Evolutionary conservation across 257 asterid genomes (phyloP).

Genomic region (Eustoma russellianum): DNA sequence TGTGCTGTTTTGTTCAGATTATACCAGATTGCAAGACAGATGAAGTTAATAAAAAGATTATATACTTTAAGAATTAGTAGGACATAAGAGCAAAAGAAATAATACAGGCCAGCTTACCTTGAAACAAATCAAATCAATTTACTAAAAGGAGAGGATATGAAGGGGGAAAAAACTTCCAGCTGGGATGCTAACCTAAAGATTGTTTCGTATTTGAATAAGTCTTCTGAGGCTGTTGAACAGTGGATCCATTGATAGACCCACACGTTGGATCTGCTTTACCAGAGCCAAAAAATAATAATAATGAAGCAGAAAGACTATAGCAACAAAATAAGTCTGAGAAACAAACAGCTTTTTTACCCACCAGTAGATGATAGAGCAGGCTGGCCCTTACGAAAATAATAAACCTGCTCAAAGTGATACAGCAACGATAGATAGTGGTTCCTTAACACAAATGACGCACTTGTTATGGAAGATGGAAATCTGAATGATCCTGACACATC

Average conservation of each 20-base stretch:
- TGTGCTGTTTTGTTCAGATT: no score
- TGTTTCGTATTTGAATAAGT: constrained; percentile 32
- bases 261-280: constrained; percentile 31
- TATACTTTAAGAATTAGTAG: no score
- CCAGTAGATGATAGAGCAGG: constrained; percentile 40
- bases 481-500: constrained; percentile 67
- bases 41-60: no score
- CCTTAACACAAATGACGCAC: constrained; percentile 74
- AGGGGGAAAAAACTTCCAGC: no score
- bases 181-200: constrained; percentile 36
- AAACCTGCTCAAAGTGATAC: constrained; percentile 94
- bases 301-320: no score
- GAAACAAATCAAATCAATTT: no score
- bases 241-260: constrained; percentile 23
- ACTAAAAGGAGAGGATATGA: no score
- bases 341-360: constrained; percentile 15
- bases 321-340: not conserved
- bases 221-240: constrained; percentile 26
- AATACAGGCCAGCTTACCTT: no score
- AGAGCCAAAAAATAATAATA: not conserved
- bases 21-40: no score
- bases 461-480: constrained; percentile 76
- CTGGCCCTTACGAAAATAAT: constrained; percentile 69
- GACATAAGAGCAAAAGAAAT: no score
- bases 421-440: constrained; percentile 71